Evolutionary conservation across 805 yeast species (phyloP).

Genomic region (Torulaspora delbrueckii): DNA sequence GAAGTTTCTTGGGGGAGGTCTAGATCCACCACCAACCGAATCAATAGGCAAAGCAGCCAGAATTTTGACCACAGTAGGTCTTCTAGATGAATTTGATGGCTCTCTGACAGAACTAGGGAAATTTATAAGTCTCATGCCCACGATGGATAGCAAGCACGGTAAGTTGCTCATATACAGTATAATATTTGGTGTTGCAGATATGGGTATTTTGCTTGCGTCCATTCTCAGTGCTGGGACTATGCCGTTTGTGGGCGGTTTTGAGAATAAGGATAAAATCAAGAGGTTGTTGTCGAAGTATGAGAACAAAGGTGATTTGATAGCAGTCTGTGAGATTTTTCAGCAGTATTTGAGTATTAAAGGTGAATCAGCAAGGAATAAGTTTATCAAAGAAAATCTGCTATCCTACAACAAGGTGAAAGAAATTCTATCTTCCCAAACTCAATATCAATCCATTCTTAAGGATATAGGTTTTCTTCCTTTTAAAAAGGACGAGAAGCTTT

Average conservation of each 20-base stretch:
- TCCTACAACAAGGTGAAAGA: slow-evolving; percentile 66
- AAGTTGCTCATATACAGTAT: slow-evolving; percentile 76
- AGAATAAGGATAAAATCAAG: slow-evolving; percentile 61
- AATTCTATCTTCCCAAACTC: slow-evolving; percentile 63
- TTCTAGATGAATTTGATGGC: slow-evolving; percentile 45
- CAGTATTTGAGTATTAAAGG: slow-evolving; percentile 41
- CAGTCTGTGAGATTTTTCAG: slow-evolving; percentile 54
- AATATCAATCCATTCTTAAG: slow-evolving; percentile 62
- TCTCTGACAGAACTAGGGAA: slow-evolving; percentile 70
- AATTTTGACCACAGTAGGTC: slow-evolving; percentile 65
- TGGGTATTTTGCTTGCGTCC: slow-evolving; percentile 76
- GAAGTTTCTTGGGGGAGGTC: slow-evolving; percentile 63
- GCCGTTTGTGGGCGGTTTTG: slow-evolving; percentile 63
- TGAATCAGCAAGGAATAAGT: slow-evolving; percentile 34
- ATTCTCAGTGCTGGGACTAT: slow-evolving; percentile 59
- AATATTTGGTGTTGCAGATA: slow-evolving; percentile 74
- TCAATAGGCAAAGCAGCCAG: slow-evolving; percentile 40
- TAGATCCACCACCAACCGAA: slow-evolving; percentile 67
- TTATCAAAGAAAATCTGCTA: slow-evolving; percentile 53
- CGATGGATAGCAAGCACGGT: slow-evolving; percentile 77
- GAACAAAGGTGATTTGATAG: slow-evolving; percentile 67
- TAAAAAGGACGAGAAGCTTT: slow-evolving; percentile 37
- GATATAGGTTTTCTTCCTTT: slow-evolving; percentile 75
- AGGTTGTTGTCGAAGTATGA: slow-evolving; percentile 32
- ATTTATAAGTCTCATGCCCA: slow-evolving; percentile 76